Base-by-base conservation (phyloP, 192 early-diverging fungal species). In the Coemansia sp. region DNA sequence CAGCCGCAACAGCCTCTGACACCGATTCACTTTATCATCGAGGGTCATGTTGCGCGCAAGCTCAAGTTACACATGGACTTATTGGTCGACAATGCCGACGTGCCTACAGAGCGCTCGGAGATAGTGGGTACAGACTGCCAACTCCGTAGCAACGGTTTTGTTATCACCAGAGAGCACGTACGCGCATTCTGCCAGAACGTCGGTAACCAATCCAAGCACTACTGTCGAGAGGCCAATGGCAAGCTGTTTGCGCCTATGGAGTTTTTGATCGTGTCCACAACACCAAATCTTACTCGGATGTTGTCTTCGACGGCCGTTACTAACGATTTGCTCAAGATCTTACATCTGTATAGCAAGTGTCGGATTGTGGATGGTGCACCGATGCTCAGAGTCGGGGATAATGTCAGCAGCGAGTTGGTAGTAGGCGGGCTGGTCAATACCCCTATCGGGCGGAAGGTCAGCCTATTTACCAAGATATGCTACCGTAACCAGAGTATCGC, bases 261-360 rank as follows among this genome's bases (percentile, higher is more conserved):
- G 75, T 95, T 94, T 74, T 88, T 91, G 45, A 90, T 91, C 53
- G 88, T 93, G 23, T 88, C 91, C 42, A 92, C 88, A 6, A 90
- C 90, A 87, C 85, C 87, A 77, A 78, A 87, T 74, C 86, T 95
- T 44, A 88, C 94, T 58, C 88, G 89, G 63, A 89, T 94, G 10
- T 89, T 95, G 55, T 86, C 93, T 74, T 90, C 94, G 42, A 89
- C 92, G 68, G 88, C 91, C 14, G 91, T 95, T 69, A 90, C 94
- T 70, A 90, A 88, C 38, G 94, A 94, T 63, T 83, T 93, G 46
- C 84, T 95, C 62, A 85, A 84, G 44, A 76, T 95, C 7, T 92
- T 97, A 15, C 94, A 95, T 74, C 82, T 95, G n/a, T 90, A 88
- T 71, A 94, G 95, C 84, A 89, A 89, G 41, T 91, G 91, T 86